Percentiles rank a stretch among this genome's conserved stretches.
These are phyloP conservation scores for Metarhizium humberi DNA, from an alignment of 2,329 filamentous ascomycete genomes.

Conservation along the genomic window DNA sequence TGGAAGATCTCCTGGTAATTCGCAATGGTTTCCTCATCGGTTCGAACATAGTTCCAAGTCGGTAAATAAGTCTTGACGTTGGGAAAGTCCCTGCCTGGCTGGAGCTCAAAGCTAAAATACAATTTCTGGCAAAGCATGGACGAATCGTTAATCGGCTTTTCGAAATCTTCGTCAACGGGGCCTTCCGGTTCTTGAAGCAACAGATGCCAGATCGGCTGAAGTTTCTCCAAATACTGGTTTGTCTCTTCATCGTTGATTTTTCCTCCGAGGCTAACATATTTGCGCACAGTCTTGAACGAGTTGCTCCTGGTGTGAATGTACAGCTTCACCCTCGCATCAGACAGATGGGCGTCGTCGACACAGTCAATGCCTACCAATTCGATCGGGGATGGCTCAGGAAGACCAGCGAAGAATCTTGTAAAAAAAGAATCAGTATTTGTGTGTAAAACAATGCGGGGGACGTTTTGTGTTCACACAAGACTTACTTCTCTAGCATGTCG, in stretches of 20 bases:
- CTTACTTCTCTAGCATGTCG: conserved; percentile 6
- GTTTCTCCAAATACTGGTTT: not conserved
- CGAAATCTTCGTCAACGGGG: conserved; percentile 4
- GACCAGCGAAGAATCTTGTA: conserved; percentile 3
- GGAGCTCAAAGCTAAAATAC: conserved; percentile 10
- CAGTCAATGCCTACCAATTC: conserved; percentile 8
- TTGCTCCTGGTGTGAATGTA: conserved; percentile 7
- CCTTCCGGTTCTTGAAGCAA: conserved; percentile 9
- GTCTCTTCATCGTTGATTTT: conserved; percentile 6
- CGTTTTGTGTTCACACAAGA: not conserved
- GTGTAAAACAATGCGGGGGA: not conserved
- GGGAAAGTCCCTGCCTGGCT: conserved; percentile 6
- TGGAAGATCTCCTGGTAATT: conserved; percentile 9
- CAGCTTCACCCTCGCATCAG: conserved; percentile 8
- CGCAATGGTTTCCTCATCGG: conserved; percentile 8
- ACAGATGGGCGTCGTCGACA: conserved; percentile 4
- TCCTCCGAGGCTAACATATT: conserved; percentile 8
- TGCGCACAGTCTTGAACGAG: conserved; percentile 8
- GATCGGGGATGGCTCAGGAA: not conserved
- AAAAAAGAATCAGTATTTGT: not conserved
- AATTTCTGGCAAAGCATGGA: conserved; percentile 5
- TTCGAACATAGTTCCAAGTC: conserved; percentile 9
- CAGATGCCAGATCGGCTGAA: conserved; percentile 8
- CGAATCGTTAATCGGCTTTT: conserved; percentile 5
- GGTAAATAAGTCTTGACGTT: conserved; percentile 9